phyloP scores from a whole-genome alignment of 2,329 filamentous ascomycete species.

The Metarhizium brunneum region DNA sequence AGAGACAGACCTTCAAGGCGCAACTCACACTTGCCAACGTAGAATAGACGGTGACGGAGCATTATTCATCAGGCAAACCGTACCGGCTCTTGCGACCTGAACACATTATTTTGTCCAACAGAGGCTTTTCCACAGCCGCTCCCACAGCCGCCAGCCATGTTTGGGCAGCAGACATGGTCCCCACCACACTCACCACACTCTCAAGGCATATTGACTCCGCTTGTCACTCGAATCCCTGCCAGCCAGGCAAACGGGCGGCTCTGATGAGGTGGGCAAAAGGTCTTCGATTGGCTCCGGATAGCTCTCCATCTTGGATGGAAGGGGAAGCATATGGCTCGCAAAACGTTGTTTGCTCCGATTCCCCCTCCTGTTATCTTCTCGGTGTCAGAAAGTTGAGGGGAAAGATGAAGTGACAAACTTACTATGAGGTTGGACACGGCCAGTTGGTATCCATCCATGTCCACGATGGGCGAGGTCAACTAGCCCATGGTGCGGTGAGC shows the following conservation, averaged over 20 bases:
- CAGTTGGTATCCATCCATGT: not conserved
- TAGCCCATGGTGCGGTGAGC: slow-evolving; percentile 7
- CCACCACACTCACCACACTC: slow-evolving; percentile 4
- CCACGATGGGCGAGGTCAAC: not conserved
- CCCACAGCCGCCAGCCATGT: not conserved
- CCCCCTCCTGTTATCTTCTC: not conserved
- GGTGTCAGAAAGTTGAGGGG: not conserved
- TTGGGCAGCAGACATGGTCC: slow-evolving; percentile 3
- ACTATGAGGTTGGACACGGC: not conserved
- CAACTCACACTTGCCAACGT: not conserved
- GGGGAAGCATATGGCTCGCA: not conserved
- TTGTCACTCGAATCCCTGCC: slow-evolving; percentile 14
- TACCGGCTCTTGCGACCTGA: not conserved
- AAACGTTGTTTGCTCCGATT: not conserved
- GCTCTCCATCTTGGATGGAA: not conserved
- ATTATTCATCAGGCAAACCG: not conserved
- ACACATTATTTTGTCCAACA: not conserved
- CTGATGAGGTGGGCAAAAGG: slow-evolving; percentile 5
- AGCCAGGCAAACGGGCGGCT: slow-evolving; percentile 10
- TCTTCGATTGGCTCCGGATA: slow-evolving; percentile 10
- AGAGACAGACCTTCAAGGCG: not conserved
- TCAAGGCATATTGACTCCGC: slow-evolving; percentile 4
- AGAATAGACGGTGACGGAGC: not conserved
- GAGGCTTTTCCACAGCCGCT: not conserved
- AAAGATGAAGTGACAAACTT: not conserved